phyloP scores from a whole-genome alignment of 495 filamentous ascomycete genomes.

The Cercophora samala region DNA sequence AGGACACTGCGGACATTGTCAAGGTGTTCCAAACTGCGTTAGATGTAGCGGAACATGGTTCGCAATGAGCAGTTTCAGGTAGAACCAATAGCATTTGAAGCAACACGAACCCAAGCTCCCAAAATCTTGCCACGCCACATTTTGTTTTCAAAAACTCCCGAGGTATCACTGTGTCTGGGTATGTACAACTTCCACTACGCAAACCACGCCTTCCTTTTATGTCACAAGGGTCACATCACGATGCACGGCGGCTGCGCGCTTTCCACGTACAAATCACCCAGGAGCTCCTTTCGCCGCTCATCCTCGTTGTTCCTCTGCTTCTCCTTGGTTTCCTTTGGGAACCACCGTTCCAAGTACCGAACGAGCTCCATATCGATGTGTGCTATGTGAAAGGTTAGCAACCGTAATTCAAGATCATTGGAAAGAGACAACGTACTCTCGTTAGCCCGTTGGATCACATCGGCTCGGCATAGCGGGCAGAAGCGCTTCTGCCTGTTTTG shows the following conservation, averaged over 20 bases:
- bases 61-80: not conserved
- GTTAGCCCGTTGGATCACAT: conserved; percentile 59
- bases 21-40: conserved; percentile 49
- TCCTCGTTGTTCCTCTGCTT: conserved; percentile 58
- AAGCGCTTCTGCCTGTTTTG: conserved; percentile 55
- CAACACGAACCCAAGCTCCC: not conserved
- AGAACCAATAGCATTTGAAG: not conserved
- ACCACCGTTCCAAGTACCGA: conserved; percentile 46
- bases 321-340: conserved; percentile 64
- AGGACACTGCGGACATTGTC: conserved; percentile 65
- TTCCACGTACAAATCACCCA: conserved; percentile 45
- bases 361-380: conserved; percentile 60
- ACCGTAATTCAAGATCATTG: not conserved
- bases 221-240: conserved; percentile 27
- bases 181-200: not conserved
- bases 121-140: not conserved
- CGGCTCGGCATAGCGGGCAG: conserved; percentile 66
- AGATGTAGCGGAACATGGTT: conserved; percentile 33
- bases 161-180: not conserved
- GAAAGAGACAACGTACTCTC: conserved; percentile 36
- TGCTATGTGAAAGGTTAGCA: conserved; percentile 29
- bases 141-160: not conserved
- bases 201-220: not conserved
- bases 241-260: conserved; percentile 46
- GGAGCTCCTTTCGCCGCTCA: conserved; percentile 52